Conservation (phyloP, 2,329 filamentous ascomycete genomes). For the Lithohypha guttulata region DNA sequence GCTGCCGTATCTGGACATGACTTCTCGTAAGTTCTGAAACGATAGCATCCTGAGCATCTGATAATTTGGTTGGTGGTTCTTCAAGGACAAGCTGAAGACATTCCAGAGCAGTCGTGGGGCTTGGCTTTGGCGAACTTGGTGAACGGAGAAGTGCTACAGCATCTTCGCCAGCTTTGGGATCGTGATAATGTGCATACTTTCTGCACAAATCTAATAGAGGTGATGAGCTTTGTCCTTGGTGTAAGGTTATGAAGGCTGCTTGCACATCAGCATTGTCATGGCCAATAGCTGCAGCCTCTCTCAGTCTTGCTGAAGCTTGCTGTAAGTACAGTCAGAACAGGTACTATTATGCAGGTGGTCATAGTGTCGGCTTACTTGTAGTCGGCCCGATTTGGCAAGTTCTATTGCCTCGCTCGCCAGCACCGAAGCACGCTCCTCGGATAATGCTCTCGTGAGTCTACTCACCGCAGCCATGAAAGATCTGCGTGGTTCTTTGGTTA, state of each 20-base stretch:
- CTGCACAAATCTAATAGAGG: slow-evolving; percentile 35
- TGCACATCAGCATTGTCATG: slow-evolving; percentile 36
- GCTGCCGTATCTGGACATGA: slow-evolving; percentile 32
- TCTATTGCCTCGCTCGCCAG: slow-evolving; percentile 38
- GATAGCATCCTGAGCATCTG: slow-evolving; percentile 35
- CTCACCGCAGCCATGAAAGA: slow-evolving; percentile 8
- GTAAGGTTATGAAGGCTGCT: slow-evolving; percentile 36
- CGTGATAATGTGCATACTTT: slow-evolving; percentile 31
- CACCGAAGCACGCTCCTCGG: slow-evolving; percentile 36
- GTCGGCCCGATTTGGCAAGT: slow-evolving; percentile 36
- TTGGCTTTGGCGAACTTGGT: slow-evolving; percentile 34
- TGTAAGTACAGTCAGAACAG: slow-evolving; percentile 20
- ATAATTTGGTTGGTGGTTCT: slow-evolving; percentile 27
- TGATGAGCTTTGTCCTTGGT: slow-evolving; percentile 23
- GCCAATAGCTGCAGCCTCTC: slow-evolving; percentile 38
- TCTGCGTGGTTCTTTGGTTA: background rate
- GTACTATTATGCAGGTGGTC: background rate
- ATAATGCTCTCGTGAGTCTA: slow-evolving; percentile 22
- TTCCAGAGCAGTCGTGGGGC: slow-evolving; percentile 31
- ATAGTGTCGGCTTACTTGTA: slow-evolving; percentile 9
- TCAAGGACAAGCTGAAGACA: slow-evolving; percentile 34
- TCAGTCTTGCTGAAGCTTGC: slow-evolving; percentile 38
- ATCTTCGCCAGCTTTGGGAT: slow-evolving; percentile 36
- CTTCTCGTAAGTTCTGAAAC: slow-evolving; percentile 37
- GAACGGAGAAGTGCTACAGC: slow-evolving; percentile 33